Base-by-base conservation (phyloP, 306 rosid genomes). In the Cyamopsis tetragonoloba region DNA sequence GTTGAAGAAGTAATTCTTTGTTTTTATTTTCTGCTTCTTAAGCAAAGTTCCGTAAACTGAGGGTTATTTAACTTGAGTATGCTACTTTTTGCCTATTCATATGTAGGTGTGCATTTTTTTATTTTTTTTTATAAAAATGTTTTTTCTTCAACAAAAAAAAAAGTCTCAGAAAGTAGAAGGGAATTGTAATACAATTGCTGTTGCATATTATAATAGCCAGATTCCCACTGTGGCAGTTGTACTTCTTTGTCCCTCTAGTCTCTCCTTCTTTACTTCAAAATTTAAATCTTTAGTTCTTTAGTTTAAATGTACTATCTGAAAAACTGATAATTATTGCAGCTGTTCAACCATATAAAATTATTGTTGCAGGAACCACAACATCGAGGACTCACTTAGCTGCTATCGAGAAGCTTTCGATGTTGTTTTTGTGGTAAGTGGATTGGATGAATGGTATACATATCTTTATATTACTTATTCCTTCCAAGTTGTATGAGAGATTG, bases 341-440 rank as follows among this genome's bases (percentile, higher is more conserved):
- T 66, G 60, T 57, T 80, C 28, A 74, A 35, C 26, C 39, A 2
- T 48, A 51, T 57, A 17, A 5, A 39, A 54, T 62, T 81, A 55
- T 64, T 76, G 62, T 62, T 77, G 63, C 88, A 93, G 98, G 91
- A 93, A 88, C 53, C 89, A 93, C 75, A 68, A 81, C 68, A 54
- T 89, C 67, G 91, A 84, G 61, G 70, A 80, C 61, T 93, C 98
- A 26, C 85, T 89, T 43, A 84, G 78, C 62, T 46, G 77, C 89
- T 93, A 93, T 70, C 44, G 49, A 47, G 53, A 81, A 61, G 83
- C 98, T 37, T 93, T 93, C 26, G 97, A 89, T 79, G 78, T 88
- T 31, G 95, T 89, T 80, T 83, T 86, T 70, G 47, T 86, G 89
- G 98, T 89, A 81, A 87, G 93, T 78, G 5, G 39, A 80, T 68